Evolutionary conservation across 371 early-diverging fungal species (phyloP).

Genomic region (Syncephalastrum racemosum): DNA sequence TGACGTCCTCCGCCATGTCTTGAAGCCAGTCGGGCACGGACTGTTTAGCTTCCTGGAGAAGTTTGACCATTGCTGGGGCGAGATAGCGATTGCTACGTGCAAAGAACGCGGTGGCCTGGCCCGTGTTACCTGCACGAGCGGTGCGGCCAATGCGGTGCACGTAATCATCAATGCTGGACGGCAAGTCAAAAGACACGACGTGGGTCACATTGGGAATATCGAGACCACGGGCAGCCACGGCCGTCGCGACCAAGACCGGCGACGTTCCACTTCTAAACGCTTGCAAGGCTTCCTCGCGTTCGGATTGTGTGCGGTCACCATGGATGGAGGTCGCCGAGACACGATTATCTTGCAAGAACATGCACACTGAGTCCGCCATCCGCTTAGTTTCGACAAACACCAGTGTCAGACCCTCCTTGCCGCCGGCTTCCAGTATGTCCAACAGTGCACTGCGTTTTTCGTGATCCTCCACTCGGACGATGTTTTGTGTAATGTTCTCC

Average conservation of each 20-base stretch:
- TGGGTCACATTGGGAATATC: slow-evolving; percentile 91
- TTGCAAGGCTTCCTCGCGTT: slow-evolving; percentile 92
- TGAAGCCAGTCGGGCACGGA: slow-evolving; percentile 68
- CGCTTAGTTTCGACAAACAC: slow-evolving; percentile 99
- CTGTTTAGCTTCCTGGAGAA: slow-evolving; percentile 67
- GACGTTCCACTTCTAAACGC: slow-evolving; percentile 87
- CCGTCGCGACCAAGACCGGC: slow-evolving; percentile 98
- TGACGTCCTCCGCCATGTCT: slow-evolving; percentile 20
- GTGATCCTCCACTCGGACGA: slow-evolving; percentile 62
- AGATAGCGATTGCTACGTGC: slow-evolving; percentile 85
- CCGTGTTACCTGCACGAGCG: slow-evolving; percentile 96
- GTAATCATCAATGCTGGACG: slow-evolving; percentile 91
- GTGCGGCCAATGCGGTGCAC: slow-evolving; percentile 94
- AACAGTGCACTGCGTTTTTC: slow-evolving; percentile 80
- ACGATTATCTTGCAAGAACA: slow-evolving; percentile 60
- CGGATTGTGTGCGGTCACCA: slow-evolving; percentile 95
- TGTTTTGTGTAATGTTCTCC: slow-evolving; percentile 93
- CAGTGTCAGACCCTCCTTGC: slow-evolving; percentile 77
- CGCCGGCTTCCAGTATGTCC: slow-evolving; percentile 68
- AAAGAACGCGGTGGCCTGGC: slow-evolving; percentile 95
- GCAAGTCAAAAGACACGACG: slow-evolving; percentile 94
- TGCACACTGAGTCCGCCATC: slow-evolving; percentile 93
- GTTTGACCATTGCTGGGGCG: slow-evolving; percentile 70
- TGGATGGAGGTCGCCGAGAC: slow-evolving; percentile 94
- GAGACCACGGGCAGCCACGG: slow-evolving; percentile 98